phyloP scores from a whole-genome alignment of 169 alveolate species.

The Plasmodium gonderi region DNA sequence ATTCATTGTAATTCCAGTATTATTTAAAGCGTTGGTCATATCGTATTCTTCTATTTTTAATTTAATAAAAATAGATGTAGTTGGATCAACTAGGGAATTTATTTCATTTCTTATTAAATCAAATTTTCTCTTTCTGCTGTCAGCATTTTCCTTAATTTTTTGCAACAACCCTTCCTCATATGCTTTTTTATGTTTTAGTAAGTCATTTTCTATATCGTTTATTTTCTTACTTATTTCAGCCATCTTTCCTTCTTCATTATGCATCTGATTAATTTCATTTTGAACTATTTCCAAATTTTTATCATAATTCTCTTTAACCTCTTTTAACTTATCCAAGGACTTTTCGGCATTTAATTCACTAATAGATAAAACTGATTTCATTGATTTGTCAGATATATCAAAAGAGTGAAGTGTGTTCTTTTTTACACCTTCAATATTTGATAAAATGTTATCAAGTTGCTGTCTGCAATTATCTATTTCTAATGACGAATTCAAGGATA shows the following conservation, averaged over 20 bases:
- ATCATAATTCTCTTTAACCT: not conserved
- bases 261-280: not conserved
- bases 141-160: not conserved
- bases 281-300: not conserved
- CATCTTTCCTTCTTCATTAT: not conserved
- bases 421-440: not conserved
- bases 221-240: not conserved
- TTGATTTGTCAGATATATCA: not conserved
- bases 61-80: constrained; percentile 3
- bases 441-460: not conserved
- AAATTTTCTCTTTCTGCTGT: not conserved
- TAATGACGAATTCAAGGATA: not conserved
- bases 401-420: not conserved
- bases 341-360: not conserved
- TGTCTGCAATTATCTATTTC: constrained; percentile 5
- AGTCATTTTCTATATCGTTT: not conserved
- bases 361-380: constrained; percentile 12
- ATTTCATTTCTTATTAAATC: constrained; percentile 3
- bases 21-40: constrained; percentile 1
- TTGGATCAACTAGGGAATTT: not conserved
- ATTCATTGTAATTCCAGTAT: not conserved
- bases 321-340: not conserved
- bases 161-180: constrained; percentile 6
- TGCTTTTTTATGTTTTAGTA: not conserved
- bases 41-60: constrained; percentile 1